These are phyloP conservation scores for Fusarium virguliforme DNA, from an alignment of 2,329 filamentous ascomycete genomes.

Conservation along the genomic window DNA sequence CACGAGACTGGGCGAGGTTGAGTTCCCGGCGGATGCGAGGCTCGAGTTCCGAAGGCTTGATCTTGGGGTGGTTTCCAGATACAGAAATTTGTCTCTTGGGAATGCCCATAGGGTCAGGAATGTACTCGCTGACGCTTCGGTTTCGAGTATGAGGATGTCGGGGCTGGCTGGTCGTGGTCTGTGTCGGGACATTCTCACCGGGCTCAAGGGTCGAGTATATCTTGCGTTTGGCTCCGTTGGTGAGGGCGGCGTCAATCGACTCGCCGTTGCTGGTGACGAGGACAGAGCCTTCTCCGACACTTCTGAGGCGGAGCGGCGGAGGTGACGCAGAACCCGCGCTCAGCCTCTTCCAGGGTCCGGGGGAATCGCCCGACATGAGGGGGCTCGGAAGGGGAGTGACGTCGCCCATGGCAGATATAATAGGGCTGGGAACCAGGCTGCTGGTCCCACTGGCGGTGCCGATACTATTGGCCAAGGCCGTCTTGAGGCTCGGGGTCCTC, in stretches of 20 bases:
- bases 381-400: conserved; percentile 86
- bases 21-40: conserved; percentile 79
- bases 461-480: conserved; percentile 67
- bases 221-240: conserved; percentile 71
- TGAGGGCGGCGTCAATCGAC: conserved; percentile 66
- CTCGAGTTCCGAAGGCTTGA: conserved; percentile 57
- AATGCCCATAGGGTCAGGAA: conserved; percentile 79
- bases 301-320: conserved; percentile 50
- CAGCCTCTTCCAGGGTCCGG: conserved; percentile 76
- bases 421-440: conserved; percentile 80
- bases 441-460: conserved; percentile 71
- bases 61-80: conserved; percentile 71
- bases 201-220: conserved; percentile 62
- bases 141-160: conserved; percentile 73
- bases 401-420: conserved; percentile 82
- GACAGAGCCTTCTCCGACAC: conserved; percentile 57
- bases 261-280: conserved; percentile 68
- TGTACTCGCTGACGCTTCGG: conserved; percentile 90
- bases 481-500: conserved; percentile 74
- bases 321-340: conserved; percentile 64
- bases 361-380: conserved; percentile 75
- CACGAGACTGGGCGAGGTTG: conserved; percentile 84
- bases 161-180: conserved; percentile 53
- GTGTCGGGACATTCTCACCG: conserved; percentile 55
- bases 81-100: conserved; percentile 82